Conservation (phyloP, 129 eudicot genomes). For the Mikania micrantha region DNA sequence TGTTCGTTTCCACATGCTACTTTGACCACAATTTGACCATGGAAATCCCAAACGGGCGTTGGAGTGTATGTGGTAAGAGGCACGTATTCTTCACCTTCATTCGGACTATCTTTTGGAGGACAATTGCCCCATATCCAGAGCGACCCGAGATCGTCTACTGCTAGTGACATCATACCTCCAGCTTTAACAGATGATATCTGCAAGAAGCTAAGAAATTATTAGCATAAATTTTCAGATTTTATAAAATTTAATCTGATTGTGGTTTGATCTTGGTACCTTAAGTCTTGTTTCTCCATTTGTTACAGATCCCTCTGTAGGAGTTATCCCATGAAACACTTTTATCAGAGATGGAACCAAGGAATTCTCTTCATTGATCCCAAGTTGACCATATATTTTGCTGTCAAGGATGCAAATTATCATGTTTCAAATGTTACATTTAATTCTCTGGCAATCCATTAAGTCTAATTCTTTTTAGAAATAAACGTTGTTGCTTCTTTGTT, state of each 20-base stretch:
- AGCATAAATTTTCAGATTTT: background rate
- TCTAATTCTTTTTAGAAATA: background rate
- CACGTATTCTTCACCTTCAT: conserved; percentile 41
- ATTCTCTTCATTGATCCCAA: conserved; percentile 61
- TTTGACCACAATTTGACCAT: conserved; percentile 89
- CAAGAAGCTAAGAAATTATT: conserved; percentile 1
- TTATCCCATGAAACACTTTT: conserved; percentile 50
- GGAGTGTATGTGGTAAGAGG: conserved; percentile 44
- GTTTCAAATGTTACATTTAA: background rate
- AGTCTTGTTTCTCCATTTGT: conserved; percentile 31
- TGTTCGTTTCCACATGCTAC: conserved; percentile 97
- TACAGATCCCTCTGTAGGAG: conserved; percentile 30
- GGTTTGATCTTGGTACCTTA: conserved; percentile 38
- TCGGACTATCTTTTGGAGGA: conserved; percentile 46
- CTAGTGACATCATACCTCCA: conserved; percentile 97
- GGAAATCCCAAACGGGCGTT: conserved; percentile 64
- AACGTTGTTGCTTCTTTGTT: too few relatives aligned
- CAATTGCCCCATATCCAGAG: conserved; percentile 97
- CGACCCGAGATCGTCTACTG: conserved; percentile 66
- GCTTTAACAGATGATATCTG: conserved; percentile 75
- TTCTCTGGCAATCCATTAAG: background rate
- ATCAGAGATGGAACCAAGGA: conserved; percentile 49
- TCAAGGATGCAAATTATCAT: conserved; percentile 35
- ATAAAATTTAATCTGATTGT: background rate
- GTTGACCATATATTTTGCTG: conserved; percentile 70